These are phyloP conservation scores for Ganoderma leucocontextum DNA, from an alignment of 1,284 basidiomycete species.

Conservation along the genomic window DNA sequence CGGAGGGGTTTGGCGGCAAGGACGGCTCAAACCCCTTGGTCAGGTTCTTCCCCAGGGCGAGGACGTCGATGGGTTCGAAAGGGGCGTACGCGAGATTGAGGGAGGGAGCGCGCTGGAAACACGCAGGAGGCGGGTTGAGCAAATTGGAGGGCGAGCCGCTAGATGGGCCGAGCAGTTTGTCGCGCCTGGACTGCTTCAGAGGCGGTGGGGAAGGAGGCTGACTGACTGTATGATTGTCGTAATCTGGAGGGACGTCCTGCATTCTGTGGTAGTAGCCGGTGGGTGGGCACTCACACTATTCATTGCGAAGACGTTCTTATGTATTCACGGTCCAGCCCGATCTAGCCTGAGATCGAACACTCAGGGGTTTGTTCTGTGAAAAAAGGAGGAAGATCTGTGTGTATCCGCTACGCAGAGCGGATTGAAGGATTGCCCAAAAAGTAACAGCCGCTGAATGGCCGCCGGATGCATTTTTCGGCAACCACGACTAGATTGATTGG, in stretches of 20 bases:
- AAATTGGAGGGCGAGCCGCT: conserved; percentile 12
- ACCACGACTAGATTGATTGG: no score
- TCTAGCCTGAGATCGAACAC: neutral
- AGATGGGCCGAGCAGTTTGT: neutral
- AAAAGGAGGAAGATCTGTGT: neutral
- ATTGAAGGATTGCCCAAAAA: neutral
- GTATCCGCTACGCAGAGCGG: neutral
- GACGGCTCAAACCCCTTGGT: conserved; percentile 27
- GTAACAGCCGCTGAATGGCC: neutral
- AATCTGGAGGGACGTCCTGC: neutral
- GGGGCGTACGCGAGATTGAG: conserved; percentile 14
- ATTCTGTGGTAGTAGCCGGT: neutral
- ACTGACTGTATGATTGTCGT: neutral
- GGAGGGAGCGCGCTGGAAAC: conserved; percentile 21
- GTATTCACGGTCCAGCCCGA: neutral
- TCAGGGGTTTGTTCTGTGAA: neutral
- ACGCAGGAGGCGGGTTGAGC: conserved; percentile 29
- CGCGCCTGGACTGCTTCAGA: neutral
- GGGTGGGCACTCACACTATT: neutral
- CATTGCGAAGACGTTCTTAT: neutral
- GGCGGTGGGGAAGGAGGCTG: neutral
- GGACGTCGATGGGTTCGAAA: conserved; percentile 24
- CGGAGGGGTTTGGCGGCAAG: conserved; percentile 22
- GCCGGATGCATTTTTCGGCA: no score
- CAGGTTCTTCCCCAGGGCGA: conserved; percentile 24